phyloP scores from a whole-genome alignment of 2,329 filamentous ascomycete species.

The Cladophialophora carrionii region DNA sequence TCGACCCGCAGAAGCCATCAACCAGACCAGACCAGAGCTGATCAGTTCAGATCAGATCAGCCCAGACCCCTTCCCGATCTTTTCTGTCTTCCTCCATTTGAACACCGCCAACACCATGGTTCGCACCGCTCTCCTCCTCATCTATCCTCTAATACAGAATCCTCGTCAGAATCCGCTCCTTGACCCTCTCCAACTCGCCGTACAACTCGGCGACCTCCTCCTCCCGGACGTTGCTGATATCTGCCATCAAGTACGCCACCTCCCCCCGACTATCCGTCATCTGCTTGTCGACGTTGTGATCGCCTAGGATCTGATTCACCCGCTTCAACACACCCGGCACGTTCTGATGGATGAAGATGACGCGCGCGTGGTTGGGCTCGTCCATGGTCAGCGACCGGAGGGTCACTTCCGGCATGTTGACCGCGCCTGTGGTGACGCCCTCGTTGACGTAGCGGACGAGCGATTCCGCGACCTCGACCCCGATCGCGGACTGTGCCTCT shows the following conservation, averaged over 20 bases:
- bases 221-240: slow-evolving; percentile 83
- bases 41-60: too few relatives aligned
- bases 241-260: slow-evolving; percentile 95
- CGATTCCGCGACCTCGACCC: slow-evolving; percentile 85
- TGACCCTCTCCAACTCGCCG: slow-evolving; percentile 75
- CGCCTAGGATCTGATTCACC: slow-evolving; percentile 92
- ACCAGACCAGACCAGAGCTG: neutral
- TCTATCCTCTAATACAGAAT: slow-evolving; percentile 34
- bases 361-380: slow-evolving; percentile 84
- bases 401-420: slow-evolving; percentile 95
- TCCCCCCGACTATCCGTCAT: slow-evolving; percentile 95
- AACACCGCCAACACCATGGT: neutral
- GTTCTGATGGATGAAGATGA: slow-evolving; percentile 97
- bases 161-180: slow-evolving; percentile 36
- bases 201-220: slow-evolving; percentile 84
- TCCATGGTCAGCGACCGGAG: slow-evolving; percentile 88
- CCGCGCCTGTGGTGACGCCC: slow-evolving; percentile 84
- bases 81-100: neutral
- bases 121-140: neutral
- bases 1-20: neutral
- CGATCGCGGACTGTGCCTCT: slow-evolving; percentile 94
- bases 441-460: slow-evolving; percentile 95
- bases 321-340: slow-evolving; percentile 90
- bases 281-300: slow-evolving; percentile 99
- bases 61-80: too few relatives aligned